phyloP scores from a whole-genome alignment of 371 early-diverging fungal genomes.

The Mucor sp. region DNA sequence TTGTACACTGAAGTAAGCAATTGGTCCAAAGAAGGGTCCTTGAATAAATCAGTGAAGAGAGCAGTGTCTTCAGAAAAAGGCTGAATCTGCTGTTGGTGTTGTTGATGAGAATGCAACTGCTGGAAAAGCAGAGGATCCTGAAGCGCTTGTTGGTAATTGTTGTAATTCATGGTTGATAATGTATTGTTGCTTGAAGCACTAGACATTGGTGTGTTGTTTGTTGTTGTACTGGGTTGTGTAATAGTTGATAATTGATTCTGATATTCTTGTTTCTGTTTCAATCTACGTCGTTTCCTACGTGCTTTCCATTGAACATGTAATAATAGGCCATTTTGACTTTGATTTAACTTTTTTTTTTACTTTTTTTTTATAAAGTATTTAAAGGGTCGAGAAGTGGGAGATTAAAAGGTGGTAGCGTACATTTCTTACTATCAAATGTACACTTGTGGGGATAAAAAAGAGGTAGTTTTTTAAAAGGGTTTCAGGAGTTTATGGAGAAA shows the following conservation, averaged over 20 bases:
- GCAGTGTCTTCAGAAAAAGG: slow-evolving; percentile 13
- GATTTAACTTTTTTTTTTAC: slow-evolving; percentile 15
- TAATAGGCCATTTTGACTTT: slow-evolving; percentile 40
- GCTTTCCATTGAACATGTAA: slow-evolving; percentile 48
- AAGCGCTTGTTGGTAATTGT: slow-evolving; percentile 4
- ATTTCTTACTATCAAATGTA: slow-evolving; percentile 18
- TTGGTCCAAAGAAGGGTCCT: slow-evolving; percentile 28
- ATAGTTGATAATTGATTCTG: slow-evolving; percentile 7
- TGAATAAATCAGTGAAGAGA: slow-evolving; percentile 28
- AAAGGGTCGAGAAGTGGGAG: slow-evolving; percentile 8
- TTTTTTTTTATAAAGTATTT: slow-evolving; percentile 18
- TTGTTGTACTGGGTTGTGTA: slow-evolving; percentile 12
- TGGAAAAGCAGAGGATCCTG: slow-evolving; percentile 27
- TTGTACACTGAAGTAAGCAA: slow-evolving; percentile 14
- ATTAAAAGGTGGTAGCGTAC: slow-evolving; percentile 32
- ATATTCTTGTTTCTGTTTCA: slow-evolving; percentile 26
- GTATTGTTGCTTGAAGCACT: slow-evolving; percentile 3
- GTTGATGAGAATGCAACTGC: not conserved
- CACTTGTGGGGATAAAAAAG: slow-evolving; percentile 17
- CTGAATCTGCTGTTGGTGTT: slow-evolving; percentile 15
- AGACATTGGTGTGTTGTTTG: slow-evolving; percentile 9
- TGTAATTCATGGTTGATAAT: slow-evolving; percentile 11
- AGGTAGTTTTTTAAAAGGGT: slow-evolving; percentile 22
- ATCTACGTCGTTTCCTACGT: slow-evolving; percentile 51
- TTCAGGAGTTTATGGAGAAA: slow-evolving; percentile 11